phyloP scores from a whole-genome alignment of 345 rosid genomes.

The Pistacia integerrima region DNA sequence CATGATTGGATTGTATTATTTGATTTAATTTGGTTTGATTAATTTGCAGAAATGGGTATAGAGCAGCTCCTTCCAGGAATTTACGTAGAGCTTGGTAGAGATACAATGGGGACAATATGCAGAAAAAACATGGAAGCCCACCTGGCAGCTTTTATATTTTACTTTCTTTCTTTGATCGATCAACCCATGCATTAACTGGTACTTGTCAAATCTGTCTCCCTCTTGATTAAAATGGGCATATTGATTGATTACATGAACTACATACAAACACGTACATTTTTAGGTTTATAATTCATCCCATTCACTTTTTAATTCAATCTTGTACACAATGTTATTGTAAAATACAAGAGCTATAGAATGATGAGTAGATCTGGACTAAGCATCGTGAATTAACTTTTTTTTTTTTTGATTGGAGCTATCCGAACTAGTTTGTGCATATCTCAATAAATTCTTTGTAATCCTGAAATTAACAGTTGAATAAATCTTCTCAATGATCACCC shows the following conservation, averaged over 20 bases:
- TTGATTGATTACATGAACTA: too few species aligned
- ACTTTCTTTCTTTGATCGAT: background rate
- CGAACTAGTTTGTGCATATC: too few species aligned
- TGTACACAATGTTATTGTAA: too few species aligned
- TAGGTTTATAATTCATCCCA: too few species aligned
- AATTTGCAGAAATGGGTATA: too few species aligned
- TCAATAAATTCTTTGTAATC: too few species aligned
- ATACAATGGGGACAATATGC: conserved; percentile 24
- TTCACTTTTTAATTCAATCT: too few species aligned
- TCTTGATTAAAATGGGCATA: background rate
- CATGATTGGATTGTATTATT: background rate
- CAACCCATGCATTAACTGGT: background rate
- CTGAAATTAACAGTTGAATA: too few species aligned
- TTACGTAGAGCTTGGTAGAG: conserved; percentile 18
- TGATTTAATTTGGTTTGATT: background rate
- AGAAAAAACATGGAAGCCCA: conserved; percentile 26
- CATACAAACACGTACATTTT: too few species aligned
- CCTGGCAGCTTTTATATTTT: conserved; percentile 13
- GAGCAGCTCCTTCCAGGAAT: conserved; percentile 29
- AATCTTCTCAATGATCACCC: too few species aligned
- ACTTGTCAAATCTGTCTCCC: conserved; percentile 27
- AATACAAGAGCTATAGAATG: background rate
- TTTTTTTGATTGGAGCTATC: too few species aligned
- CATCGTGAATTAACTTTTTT: background rate
- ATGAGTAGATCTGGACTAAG: background rate